Percentiles rank a stretch among this genome's conserved stretches.
These are phyloP conservation scores for Suillus placidus DNA, from an alignment of 768 basidiomycete genomes.

Conservation along the genomic window DNA sequence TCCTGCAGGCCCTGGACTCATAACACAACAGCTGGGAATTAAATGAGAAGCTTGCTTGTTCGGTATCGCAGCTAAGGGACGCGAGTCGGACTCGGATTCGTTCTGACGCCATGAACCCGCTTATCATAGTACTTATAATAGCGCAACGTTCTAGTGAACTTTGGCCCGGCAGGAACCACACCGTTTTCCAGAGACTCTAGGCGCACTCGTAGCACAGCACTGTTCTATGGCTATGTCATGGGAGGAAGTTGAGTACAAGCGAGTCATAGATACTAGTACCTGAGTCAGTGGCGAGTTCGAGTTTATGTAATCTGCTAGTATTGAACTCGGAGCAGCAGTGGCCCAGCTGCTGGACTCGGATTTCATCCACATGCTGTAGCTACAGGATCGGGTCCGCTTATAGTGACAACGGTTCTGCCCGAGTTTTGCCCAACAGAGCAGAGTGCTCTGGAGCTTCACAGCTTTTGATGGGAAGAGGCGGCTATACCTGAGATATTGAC, in stretches of 20 bases:
- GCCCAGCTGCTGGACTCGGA: too few relatives aligned
- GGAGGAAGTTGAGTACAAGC: not conserved
- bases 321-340: too few relatives aligned
- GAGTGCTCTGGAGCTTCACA: too few relatives aligned
- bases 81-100: too few relatives aligned
- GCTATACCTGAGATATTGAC: not conserved
- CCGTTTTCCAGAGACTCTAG: not conserved
- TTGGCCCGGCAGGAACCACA: not conserved
- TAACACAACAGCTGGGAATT: not conserved
- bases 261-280: not conserved
- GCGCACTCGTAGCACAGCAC: too few relatives aligned
- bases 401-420: not conserved
- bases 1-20: not conserved
- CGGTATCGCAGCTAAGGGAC: not conserved
- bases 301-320: not conserved
- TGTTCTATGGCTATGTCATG: not conserved
- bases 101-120: not conserved
- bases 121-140: conserved; percentile 1
- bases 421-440: not conserved
- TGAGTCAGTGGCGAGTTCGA: not conserved
- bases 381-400: not conserved
- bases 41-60: not conserved
- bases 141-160: not conserved
- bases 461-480: not conserved
- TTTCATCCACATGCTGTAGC: not conserved